Percentiles rank a stretch among this genome's conserved stretches.
Evolutionary conservation across 225 moss, liverwort and hornwort species (phyloP).

Genomic region (Anthoceros angustus): DNA sequence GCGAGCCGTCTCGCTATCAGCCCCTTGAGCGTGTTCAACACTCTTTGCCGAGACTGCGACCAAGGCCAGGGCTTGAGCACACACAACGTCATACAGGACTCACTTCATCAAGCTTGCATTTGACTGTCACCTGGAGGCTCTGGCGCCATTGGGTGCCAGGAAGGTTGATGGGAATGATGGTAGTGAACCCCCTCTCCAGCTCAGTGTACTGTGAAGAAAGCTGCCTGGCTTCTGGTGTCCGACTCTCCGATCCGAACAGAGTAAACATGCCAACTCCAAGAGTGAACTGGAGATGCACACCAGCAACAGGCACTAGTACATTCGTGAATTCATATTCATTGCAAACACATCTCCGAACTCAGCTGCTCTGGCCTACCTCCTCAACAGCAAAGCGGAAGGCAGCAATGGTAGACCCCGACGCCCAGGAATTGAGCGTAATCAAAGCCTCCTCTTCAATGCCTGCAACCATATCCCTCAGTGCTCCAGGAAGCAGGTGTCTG

Average conservation of each 20-base stretch:
- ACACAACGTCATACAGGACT: not conserved
- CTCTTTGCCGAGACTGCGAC: not conserved
- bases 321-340: not conserved
- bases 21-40: not conserved
- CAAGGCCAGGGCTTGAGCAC: not conserved
- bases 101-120: not conserved
- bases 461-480: not conserved
- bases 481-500: not conserved
- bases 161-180: not conserved
- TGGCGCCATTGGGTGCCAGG: conserved; percentile 3
- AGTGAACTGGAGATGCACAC: not conserved
- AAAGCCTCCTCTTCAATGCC: not conserved
- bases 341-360: not conserved
- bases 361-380: not conserved
- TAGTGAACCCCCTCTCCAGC: not conserved
- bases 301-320: not conserved
- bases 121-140: not conserved
- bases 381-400: not conserved
- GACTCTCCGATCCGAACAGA: not conserved
- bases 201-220: not conserved
- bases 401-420: not conserved
- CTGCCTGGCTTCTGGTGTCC: not conserved
- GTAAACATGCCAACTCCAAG: not conserved
- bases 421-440: not conserved
- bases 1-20: not conserved